Evolutionary conservation across 768 basidiomycete genomes (phyloP).

Genomic region (Tulasnella sp.): DNA sequence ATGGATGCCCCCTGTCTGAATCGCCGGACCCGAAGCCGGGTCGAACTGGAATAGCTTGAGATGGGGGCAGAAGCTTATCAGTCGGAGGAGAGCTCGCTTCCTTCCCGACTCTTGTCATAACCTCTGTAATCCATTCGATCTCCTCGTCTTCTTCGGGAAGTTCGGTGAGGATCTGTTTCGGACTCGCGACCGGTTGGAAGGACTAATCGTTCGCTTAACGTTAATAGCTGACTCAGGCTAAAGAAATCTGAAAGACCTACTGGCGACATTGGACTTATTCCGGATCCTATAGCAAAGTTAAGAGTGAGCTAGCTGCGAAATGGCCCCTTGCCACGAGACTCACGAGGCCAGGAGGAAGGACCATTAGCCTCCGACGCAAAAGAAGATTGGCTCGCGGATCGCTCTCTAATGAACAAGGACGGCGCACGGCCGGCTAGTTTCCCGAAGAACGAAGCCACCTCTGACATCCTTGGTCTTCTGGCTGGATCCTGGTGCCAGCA

Average conservation of each 20-base stretch:
- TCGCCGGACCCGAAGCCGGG: background rate
- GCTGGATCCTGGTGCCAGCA: constrained; percentile 53
- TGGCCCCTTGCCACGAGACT: background rate
- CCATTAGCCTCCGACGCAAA: background rate
- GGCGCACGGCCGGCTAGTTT: background rate
- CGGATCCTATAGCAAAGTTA: background rate
- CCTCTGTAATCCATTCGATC: background rate
- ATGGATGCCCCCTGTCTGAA: background rate
- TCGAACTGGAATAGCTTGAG: background rate
- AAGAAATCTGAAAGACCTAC: background rate
- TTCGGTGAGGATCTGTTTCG: background rate
- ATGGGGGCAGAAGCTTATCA: background rate
- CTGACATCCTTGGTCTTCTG: constrained; percentile 47
- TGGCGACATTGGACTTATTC: background rate
- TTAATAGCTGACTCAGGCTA: background rate
- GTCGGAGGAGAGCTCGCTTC: background rate
- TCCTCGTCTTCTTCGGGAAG: constrained; percentile 13
- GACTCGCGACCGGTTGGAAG: background rate
- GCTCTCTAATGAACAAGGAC: background rate
- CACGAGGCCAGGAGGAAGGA: background rate
- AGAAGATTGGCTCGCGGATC: background rate
- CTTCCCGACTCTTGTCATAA: background rate
- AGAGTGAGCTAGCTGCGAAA: background rate
- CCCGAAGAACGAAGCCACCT: constrained; percentile 12
- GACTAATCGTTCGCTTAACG: background rate